These are phyloP conservation scores for Trapa bicornis DNA, from an alignment of 345 rosid species.

Conservation along the genomic window DNA sequence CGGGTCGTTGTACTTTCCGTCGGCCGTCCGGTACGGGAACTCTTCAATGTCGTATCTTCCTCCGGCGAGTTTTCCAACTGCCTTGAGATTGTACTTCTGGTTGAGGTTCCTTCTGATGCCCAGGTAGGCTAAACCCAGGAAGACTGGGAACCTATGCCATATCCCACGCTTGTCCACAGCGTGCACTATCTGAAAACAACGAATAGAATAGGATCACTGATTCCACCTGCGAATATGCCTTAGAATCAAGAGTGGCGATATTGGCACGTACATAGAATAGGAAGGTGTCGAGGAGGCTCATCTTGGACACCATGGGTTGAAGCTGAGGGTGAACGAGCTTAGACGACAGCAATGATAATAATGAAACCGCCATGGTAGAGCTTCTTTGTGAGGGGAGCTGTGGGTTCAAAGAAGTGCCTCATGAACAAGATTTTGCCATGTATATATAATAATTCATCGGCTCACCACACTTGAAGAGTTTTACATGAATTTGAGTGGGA, in stretches of 20 bases:
- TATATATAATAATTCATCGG: no score
- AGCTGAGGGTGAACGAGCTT: slow-evolving; percentile 46
- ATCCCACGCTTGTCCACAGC: slow-evolving; percentile 47
- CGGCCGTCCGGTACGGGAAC: slow-evolving; percentile 46
- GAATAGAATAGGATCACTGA: no score
- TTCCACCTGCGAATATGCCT: background rate
- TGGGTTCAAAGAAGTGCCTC: no score
- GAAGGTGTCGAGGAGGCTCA: slow-evolving; percentile 42
- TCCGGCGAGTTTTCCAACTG: slow-evolving; percentile 38
- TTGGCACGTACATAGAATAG: slow-evolving; percentile 28
- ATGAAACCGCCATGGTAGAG: slow-evolving; percentile 18
- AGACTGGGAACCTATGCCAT: slow-evolving; percentile 60
- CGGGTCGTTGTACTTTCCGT: slow-evolving; percentile 58
- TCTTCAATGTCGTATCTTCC: slow-evolving; percentile 29
- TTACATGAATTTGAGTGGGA: no score
- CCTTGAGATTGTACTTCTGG: slow-evolving; percentile 58
- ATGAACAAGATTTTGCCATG: no score
- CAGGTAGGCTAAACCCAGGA: slow-evolving; percentile 41
- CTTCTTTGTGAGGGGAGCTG: no score
- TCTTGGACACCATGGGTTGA: slow-evolving; percentile 32
- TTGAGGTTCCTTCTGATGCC: slow-evolving; percentile 57
- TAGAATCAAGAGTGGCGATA: background rate
- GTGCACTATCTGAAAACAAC: slow-evolving; percentile 31
- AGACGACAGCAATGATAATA: slow-evolving; percentile 16
- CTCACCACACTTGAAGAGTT: no score